Evolutionary conservation across 2,329 filamentous ascomycete genomes (phyloP).

Genomic region (Colletotrichum sp.): DNA sequence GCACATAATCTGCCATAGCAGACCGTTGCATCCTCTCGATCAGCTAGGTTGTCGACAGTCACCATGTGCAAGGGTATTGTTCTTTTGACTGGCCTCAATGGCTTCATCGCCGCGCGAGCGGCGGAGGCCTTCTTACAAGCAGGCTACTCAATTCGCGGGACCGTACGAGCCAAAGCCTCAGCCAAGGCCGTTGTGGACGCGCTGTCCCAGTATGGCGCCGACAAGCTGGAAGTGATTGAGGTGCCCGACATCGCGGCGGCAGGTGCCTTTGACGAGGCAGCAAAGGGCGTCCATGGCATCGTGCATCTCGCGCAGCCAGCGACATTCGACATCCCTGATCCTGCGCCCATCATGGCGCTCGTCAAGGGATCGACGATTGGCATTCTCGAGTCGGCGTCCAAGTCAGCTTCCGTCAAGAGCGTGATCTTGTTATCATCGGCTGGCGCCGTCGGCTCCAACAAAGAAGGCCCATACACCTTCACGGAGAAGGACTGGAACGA

Average conservation of each 20-base stretch:
- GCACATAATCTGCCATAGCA: not conserved
- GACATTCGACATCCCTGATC: not conserved
- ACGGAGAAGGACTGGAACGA: slow-evolving; percentile 31
- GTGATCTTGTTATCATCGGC: slow-evolving; percentile 6
- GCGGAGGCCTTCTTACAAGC: slow-evolving; percentile 31
- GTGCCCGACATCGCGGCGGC: slow-evolving; percentile 38
- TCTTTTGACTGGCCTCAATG: slow-evolving; percentile 38
- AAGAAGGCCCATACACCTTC: slow-evolving; percentile 3
- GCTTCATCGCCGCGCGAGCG: slow-evolving; percentile 35
- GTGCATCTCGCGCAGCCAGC: slow-evolving; percentile 23
- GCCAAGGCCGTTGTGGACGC: slow-evolving; percentile 38
- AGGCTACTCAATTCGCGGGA: slow-evolving; percentile 36
- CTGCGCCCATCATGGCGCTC: not conserved
- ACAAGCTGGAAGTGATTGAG: slow-evolving; percentile 26
- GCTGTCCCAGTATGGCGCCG: slow-evolving; percentile 28
- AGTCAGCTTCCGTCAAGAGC: not conserved
- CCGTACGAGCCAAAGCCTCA: slow-evolving; percentile 30
- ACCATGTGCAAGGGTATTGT: not conserved
- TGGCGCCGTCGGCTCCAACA: not conserved
- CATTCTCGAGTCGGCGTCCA: not conserved
- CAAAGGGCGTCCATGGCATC: slow-evolving; percentile 28
- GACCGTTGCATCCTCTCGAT: not conserved
- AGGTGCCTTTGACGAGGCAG: slow-evolving; percentile 37
- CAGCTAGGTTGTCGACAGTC: not conserved
- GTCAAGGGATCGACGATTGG: not conserved